Base-by-base conservation (phyloP, 345 rosid species). In the Geranium rotundifolium region DNA sequence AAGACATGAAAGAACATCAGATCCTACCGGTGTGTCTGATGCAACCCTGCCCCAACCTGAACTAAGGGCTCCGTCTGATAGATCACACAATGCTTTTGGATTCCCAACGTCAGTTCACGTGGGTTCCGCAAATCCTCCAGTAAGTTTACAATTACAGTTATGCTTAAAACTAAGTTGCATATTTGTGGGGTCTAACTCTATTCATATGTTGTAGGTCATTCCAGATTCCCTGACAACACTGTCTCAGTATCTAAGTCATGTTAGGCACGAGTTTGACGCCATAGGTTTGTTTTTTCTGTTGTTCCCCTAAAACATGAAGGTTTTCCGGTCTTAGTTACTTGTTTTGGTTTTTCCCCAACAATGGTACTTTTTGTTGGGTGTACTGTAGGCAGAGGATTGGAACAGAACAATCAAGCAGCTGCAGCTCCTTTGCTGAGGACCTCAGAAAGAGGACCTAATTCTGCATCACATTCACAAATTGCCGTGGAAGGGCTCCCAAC, bases 141-240 rank as follows among this genome's bases (percentile, higher is more conserved):
- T 87, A 77, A 81, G 59, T 65, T 34, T 13, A 29, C 16, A 19
- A 34, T 17, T 12, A 5, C 23, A 23, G 58, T 54, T 54, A 50
- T 23, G 29, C 41, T 15, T 29, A 23, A 50, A 37, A n/a, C 17
- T 8, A 63, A 63, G 8, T 1, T 18, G 30, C 17, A n/a, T n/a
- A 15, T 15, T 61, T 17, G 19, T 41, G 55, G 31, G 7, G 56
- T 37, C 41, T 57, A 57, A 8, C 54, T 19, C 30, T 19, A 41
- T 29, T 63, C 50, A 15, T 17, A 17, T 31, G 55, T 39, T 80
- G 63, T 66, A 84, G 95, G 85, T 87, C 14, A 76, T 84, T 65
- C 81, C 81, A 57, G 88, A 87, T 75, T 76, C 95, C 54, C 72
- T 87, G 69, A 79, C 86, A 57, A 87, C 95, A 52, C 73, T 85